Percentiles rank a stretch among this genome's conserved stretches.
phyloP scores from a whole-genome alignment of 2,329 filamentous ascomycete genomes.

The Plectosphaerella plurivora region DNA sequence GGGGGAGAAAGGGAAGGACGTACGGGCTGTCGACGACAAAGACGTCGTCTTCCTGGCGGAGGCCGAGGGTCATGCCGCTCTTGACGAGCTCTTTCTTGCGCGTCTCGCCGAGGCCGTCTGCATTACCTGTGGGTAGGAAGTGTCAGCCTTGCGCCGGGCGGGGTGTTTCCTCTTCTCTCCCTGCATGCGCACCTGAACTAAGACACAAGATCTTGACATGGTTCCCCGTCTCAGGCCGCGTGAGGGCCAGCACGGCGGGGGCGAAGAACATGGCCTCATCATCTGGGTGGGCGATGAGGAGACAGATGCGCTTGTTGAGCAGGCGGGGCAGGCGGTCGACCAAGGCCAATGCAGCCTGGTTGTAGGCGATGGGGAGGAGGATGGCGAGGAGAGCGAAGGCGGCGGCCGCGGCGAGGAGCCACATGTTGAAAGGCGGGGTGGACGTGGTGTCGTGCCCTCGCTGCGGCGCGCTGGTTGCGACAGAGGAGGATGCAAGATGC shows the following conservation, averaged over 20 bases:
- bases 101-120: constrained; percentile 79
- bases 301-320: constrained; percentile 78
- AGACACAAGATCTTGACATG: constrained; percentile 93
- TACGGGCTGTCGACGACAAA: constrained; percentile 78
- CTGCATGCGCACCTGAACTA: constrained; percentile 59
- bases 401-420: constrained; percentile 3
- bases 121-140: constrained; percentile 66
- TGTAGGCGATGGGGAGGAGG: constrained; percentile 47
- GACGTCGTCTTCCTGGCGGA: constrained; percentile 72
- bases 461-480: too few species aligned
- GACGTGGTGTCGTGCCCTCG: too few species aligned
- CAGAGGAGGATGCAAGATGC: constrained; percentile 6
- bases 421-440: background rate
- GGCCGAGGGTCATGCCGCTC: constrained; percentile 71
- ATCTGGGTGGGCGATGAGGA: constrained; percentile 95
- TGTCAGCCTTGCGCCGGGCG: background rate
- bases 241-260: constrained; percentile 81
- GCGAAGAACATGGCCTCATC: constrained; percentile 99
- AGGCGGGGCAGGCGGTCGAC: constrained; percentile 59
- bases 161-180: background rate
- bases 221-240: constrained; percentile 74
- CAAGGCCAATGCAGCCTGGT: constrained; percentile 42
- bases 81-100: constrained; percentile 80
- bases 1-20: constrained; percentile 17
- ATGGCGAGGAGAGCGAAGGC: constrained; percentile 21